Percentiles rank a stretch among this genome's conserved stretches.
These are phyloP conservation scores for Platismatia glauca DNA, from an alignment of 495 filamentous ascomycete genomes.

Conservation along the genomic window DNA sequence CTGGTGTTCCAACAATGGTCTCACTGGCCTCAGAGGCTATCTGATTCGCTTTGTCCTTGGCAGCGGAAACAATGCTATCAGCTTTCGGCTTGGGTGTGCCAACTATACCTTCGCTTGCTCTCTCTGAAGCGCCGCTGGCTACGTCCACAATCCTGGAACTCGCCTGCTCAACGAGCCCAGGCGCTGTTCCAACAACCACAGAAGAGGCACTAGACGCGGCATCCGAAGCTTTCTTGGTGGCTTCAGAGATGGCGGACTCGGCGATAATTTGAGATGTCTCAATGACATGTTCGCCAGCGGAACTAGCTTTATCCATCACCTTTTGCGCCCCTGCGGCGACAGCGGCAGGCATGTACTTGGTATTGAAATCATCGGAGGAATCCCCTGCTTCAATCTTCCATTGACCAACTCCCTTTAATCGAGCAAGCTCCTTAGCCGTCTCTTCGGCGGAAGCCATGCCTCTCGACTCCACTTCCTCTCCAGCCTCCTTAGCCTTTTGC, in stretches of 20 bases:
- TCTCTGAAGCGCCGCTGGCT: constrained; percentile 9
- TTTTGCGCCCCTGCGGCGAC: constrained; percentile 36
- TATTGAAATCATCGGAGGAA: constrained; percentile 64
- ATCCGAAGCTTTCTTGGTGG: constrained; percentile 26
- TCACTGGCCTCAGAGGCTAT: constrained; percentile 24
- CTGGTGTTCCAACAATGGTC: constrained; percentile 24
- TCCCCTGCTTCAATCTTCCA: constrained; percentile 81
- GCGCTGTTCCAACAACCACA: constrained; percentile 23
- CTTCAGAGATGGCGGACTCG: constrained; percentile 30
- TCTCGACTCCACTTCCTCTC: constrained; percentile 58
- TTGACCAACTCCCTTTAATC: constrained; percentile 73
- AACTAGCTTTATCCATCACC: constrained; percentile 33
- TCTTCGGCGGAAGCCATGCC: constrained; percentile 74
- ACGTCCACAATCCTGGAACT: constrained; percentile 25
- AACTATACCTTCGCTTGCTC: constrained; percentile 22
- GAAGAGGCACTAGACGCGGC: constrained; percentile 31
- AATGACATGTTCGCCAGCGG: constrained; percentile 33
- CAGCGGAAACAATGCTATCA: constrained; percentile 32
- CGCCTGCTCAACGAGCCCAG: constrained; percentile 25
- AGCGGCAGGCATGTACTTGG: constrained; percentile 41
- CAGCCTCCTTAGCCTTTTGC: constrained; percentile 56
- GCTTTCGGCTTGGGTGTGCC: constrained; percentile 27
- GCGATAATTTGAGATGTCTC: constrained; percentile 31
- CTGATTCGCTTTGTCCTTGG: constrained; percentile 19
- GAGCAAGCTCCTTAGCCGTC: constrained; percentile 70